Percentiles rank a stretch among this genome's conserved stretches.
These are phyloP conservation scores for Rhizoclosmatium globosum DNA, from an alignment of 192 early-diverging fungal species.

Conservation along the genomic window DNA sequence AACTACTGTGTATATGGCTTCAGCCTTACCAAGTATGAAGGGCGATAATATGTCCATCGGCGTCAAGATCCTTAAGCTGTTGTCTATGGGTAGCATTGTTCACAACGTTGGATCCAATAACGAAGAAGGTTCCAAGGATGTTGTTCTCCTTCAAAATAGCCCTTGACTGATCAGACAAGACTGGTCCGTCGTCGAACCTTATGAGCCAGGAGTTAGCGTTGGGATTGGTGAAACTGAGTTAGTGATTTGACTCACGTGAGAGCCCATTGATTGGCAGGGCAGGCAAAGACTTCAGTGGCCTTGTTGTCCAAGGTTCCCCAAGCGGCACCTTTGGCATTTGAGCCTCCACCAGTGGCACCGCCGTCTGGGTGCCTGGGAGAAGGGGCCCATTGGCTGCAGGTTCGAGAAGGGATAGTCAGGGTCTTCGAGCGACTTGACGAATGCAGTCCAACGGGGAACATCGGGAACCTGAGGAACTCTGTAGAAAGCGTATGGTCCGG, in stretches of 20 bases:
- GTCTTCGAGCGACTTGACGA: constrained; percentile 1
- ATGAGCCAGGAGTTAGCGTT: neutral
- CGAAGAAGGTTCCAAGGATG: constrained; percentile 60
- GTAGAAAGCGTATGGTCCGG: constrained; percentile 10
- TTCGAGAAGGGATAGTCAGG: constrained; percentile 15
- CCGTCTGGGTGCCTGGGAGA: constrained; percentile 5
- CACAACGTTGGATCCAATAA: constrained; percentile 57
- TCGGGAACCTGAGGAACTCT: constrained; percentile 5
- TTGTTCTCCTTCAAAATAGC: constrained; percentile 18
- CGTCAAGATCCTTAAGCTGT: constrained; percentile 55
- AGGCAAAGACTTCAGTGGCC: constrained; percentile 24
- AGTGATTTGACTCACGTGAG: constrained; percentile 18
- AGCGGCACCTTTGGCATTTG: constrained; percentile 25
- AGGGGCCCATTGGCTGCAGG: constrained; percentile 20
- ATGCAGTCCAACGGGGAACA: constrained; percentile 25
- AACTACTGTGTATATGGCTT: neutral
- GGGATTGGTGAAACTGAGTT: neutral
- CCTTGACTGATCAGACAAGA: constrained; percentile 3
- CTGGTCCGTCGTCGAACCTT: constrained; percentile 39
- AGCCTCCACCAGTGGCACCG: neutral
- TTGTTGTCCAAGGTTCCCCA: constrained; percentile 31
- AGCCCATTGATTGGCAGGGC: constrained; percentile 11
- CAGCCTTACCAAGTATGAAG: constrained; percentile 10
- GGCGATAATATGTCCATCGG: constrained; percentile 62
- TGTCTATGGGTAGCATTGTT: constrained; percentile 45